Percentiles rank a stretch among this genome's conserved stretches.
Conservation (phyloP, 345 rosid species). For the Eucalyptus pumila region DNA sequence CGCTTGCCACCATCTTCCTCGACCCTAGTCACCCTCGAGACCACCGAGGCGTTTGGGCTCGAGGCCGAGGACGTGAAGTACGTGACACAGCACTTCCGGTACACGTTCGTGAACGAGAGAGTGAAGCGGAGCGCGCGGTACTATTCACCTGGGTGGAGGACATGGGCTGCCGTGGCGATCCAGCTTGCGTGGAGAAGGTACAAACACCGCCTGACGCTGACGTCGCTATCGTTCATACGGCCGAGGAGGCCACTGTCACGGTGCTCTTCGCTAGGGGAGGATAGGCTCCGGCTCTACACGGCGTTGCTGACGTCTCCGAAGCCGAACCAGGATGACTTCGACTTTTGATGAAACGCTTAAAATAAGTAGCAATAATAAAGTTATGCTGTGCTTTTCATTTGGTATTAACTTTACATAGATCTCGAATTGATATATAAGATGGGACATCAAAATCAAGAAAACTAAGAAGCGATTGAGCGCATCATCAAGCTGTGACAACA, state of each 20-base stretch:
- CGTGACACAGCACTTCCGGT: slow-evolving; percentile 91
- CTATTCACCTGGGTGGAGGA: slow-evolving; percentile 96
- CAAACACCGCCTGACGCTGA: slow-evolving; percentile 69
- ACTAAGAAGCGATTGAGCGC: background rate
- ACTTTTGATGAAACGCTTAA: slow-evolving; percentile 21
- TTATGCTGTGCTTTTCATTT: background rate
- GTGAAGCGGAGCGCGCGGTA: slow-evolving; percentile 92
- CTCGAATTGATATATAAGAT: background rate
- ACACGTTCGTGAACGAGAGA: slow-evolving; percentile 84
- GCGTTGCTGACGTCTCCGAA: slow-evolving; percentile 92
- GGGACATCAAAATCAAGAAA: background rate
- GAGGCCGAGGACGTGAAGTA: slow-evolving; percentile 88
- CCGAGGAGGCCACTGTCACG: slow-evolving; percentile 84
- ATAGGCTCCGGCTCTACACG: slow-evolving; percentile 76
- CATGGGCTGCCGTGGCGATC: slow-evolving; percentile 94
- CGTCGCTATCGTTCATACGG: slow-evolving; percentile 76
- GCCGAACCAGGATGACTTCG: slow-evolving; percentile 91
- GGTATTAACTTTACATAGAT: background rate
- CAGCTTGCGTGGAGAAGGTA: slow-evolving; percentile 97
- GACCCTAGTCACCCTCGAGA: slow-evolving; percentile 77
- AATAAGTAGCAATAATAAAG: background rate
- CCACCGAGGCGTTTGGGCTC: slow-evolving; percentile 87
- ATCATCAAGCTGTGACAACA: background rate
- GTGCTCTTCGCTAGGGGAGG: slow-evolving; percentile 84
- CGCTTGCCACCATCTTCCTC: slow-evolving; percentile 81